Base-by-base conservation (phyloP, 1,284 basidiomycete species). In the Naganishia sp. region DNA sequence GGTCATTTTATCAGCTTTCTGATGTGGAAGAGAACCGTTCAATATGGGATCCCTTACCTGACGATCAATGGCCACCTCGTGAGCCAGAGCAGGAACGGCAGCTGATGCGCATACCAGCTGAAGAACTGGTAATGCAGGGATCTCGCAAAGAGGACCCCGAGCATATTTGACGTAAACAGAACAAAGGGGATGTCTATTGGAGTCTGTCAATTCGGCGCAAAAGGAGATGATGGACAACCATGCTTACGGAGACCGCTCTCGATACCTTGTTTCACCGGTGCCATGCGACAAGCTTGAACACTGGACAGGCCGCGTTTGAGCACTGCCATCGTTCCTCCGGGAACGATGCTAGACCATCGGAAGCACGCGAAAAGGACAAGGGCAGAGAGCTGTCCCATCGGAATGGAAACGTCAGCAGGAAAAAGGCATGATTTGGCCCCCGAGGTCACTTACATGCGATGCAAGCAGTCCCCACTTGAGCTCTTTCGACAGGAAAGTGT, bases 51-150 rank as follows among this genome's bases (percentile, higher is more conserved):
- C 9, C 16, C 59, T n/a, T 42, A 61, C 59, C 48, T 33, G 4
- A 61, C 36, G 7, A 36, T 21, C 13, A 61, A 28, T n/a, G 59
- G 59, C 59, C 36, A 52, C 15, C 48, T 33, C 21, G 59, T 61
- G 10, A 61, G 36, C 86, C 87, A 94, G 6, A 86, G 81, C 31
- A 99, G 80, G 73, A 95, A 87, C 0, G 94, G 92, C n/a, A 96
- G 78, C 72, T 95, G 92, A 70, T 93, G 89, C 13, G 90, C 92
- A 78, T 98, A 98, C 96, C 95, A 99, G 5, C 90, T 88, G 78
- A 97, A 97, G 80, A 99, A 99, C 74, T 99, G 95, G 78, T 98
- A 99, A 78, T 99, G 95, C 63, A 99, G 81, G 16, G 94, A 96
- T n/a, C 96, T 86, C 16, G 96, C 91, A 77, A 90, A 97, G 4